Evolutionary conservation across 1,284 basidiomycete species (phyloP), one percentile per base, ranked within the genome.

Genomic region (Heliocybe sulcata): DNA sequence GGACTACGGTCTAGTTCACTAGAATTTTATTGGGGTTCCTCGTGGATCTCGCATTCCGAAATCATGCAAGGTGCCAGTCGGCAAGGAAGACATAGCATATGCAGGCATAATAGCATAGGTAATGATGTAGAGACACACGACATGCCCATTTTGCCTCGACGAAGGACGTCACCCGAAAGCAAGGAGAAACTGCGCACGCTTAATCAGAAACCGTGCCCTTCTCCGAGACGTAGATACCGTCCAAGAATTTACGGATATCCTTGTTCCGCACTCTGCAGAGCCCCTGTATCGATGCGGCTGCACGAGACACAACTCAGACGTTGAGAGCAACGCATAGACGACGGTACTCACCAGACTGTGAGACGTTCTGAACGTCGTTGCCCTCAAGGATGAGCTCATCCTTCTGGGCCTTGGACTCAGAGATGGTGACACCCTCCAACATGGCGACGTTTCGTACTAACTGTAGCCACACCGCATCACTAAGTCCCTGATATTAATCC

Each of bases 201-300:
- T 58, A 73, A 60, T 78, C 82, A 58, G 68, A 58, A 61, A 90
- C 79, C 31, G 84, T 83, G 59, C 81, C 81, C 79, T 86, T 90
- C 67, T 88, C 88, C 42, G 93, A 94, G 61, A 94, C 92, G 72
- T 98, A 98, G 78, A 98, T 87, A 77, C 89, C 89, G 64, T 92
- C 89, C 70, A 92, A 76, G 77, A 92, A 92, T 81, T 96, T 94
- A 72, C 92, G 92, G 75, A 95, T 95, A 81, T 98, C 94, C 81
- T 98, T 98, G 87, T 97, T 94, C 74, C 92, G 90, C 67, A 98
- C 94, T 62, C 89, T 84, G 78, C 92, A 95, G 60, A 89, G 80
- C 65, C 94, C 94, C 72, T 97, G 95, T 71, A 98, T 97, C 48
- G 92, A 92, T 52, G 94, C 95, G 58, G 95, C 94, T 91, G 59